Conservation (phyloP, 495 filamentous ascomycete genomes). For the Aspergillus avenaceus region DNA sequence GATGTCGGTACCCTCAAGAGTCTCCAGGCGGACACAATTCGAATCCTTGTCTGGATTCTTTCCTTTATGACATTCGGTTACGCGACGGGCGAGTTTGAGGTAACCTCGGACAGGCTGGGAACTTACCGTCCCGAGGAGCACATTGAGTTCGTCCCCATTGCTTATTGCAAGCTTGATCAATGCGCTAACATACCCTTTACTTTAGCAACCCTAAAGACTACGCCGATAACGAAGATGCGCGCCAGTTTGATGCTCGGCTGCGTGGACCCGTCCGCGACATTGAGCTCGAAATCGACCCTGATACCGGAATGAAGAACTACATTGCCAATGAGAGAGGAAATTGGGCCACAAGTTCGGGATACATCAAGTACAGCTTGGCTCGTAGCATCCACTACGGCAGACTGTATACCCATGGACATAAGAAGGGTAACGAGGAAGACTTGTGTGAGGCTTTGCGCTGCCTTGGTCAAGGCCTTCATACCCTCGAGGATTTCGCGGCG, state of each 20-base stretch:
- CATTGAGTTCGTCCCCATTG: slow-evolving; percentile 53
- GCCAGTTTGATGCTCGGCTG: slow-evolving; percentile 77
- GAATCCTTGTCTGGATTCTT: slow-evolving; percentile 86
- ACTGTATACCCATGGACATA: slow-evolving; percentile 70
- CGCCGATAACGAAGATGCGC: slow-evolving; percentile 82
- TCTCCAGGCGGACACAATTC: slow-evolving; percentile 84
- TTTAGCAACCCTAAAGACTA: slow-evolving; percentile 77
- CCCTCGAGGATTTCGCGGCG: slow-evolving; percentile 91
- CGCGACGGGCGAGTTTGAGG: slow-evolving; percentile 95
- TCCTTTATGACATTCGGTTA: slow-evolving; percentile 93
- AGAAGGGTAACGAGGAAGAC: slow-evolving; percentile 73
- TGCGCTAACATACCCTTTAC: slow-evolving; percentile 26
- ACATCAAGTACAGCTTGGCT: slow-evolving; percentile 77
- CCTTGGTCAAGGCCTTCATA: slow-evolving; percentile 88
- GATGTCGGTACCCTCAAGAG: slow-evolving; percentile 88
- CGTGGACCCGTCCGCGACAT: slow-evolving; percentile 66
- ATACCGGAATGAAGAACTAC: slow-evolving; percentile 98
- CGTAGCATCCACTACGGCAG: slow-evolving; percentile 88
- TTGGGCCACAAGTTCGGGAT: slow-evolving; percentile 88
- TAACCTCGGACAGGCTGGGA: slow-evolving; percentile 85
- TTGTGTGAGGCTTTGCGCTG: slow-evolving; percentile 85
- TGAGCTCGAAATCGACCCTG: slow-evolving; percentile 77
- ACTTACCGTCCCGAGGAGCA: slow-evolving; percentile 95
- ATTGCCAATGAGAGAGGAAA: slow-evolving; percentile 84
- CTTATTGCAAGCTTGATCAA: background rate